Evolutionary conservation across 192 early-diverging fungal genomes (phyloP).

Genomic region (Kickxella alabastrina): DNA sequence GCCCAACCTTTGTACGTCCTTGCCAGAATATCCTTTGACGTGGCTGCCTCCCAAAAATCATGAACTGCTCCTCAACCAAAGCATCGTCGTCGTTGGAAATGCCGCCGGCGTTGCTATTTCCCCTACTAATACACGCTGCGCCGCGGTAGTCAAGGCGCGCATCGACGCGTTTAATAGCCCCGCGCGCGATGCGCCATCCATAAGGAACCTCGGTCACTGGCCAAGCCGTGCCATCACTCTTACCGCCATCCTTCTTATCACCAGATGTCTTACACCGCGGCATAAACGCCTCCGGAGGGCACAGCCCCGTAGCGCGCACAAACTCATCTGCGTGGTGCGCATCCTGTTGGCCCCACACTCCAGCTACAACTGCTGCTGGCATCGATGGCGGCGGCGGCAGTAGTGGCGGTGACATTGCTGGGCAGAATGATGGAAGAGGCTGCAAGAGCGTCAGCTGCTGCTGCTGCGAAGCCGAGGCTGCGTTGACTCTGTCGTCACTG

Average conservation of each 20-base stretch:
- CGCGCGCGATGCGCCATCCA: slow-evolving; percentile 38
- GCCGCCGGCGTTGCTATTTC: neutral
- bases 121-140: neutral
- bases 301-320: slow-evolving; percentile 21
- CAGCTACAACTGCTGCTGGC: neutral
- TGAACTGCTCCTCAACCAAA: slow-evolving; percentile 13
- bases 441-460: too few relatives aligned
- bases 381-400: neutral
- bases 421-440: too few relatives aligned
- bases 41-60: slow-evolving; percentile 25
- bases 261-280: neutral
- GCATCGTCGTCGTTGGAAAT: neutral
- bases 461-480: too few relatives aligned
- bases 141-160: slow-evolving; percentile 27
- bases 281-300: slow-evolving; percentile 30
- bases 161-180: slow-evolving; percentile 19
- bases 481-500: too few relatives aligned
- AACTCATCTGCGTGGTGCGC: slow-evolving; percentile 1
- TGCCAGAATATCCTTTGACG: slow-evolving; percentile 11
- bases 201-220: slow-evolving; percentile 14
- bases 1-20: slow-evolving; percentile 44
- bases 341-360: neutral
- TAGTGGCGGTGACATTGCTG: neutral
- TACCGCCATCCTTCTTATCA: neutral
- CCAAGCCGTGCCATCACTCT: neutral